Conservation (phyloP, 2,329 filamentous ascomycete genomes). For the Parascedosporium putredinis region DNA sequence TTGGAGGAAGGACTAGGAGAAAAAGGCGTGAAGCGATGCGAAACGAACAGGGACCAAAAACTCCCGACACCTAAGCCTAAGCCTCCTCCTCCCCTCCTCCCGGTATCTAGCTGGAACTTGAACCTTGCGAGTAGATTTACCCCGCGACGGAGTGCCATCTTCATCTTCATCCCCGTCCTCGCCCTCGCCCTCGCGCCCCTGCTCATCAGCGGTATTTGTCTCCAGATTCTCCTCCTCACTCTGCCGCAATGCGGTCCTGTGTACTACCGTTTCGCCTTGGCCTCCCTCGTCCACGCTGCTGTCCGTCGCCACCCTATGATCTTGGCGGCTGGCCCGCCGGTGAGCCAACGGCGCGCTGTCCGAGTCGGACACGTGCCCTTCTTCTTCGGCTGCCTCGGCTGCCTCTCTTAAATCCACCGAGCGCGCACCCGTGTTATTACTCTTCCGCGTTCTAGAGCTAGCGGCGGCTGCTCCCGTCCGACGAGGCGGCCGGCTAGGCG, state of each 20-base stretch:
- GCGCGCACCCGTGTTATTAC: no score
- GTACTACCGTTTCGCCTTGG: neutral
- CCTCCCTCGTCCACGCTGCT: neutral
- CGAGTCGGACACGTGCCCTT: neutral
- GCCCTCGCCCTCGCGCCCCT: neutral
- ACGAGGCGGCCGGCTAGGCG: neutral
- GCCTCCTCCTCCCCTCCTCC: neutral
- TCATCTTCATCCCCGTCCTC: constrained; percentile 2
- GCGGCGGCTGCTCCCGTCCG: neutral
- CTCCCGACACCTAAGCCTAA: neutral
- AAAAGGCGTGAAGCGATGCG: neutral
- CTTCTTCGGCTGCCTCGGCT: no score
- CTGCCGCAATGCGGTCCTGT: neutral
- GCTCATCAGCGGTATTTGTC: neutral
- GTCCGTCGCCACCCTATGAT: neutral
- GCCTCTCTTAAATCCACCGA: no score
- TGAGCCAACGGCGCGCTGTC: neutral
- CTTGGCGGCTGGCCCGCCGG: neutral
- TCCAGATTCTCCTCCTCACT: neutral
- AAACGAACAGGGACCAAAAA: neutral
- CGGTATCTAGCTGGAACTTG: constrained; percentile 4
- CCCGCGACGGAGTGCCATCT: neutral
- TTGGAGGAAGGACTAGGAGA: no score
- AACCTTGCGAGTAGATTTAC: neutral
- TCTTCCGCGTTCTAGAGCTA: neutral